Evolutionary conservation across 78 protist genomes (phyloP).

Genomic region (Cavenderia fasciculata): DNA sequence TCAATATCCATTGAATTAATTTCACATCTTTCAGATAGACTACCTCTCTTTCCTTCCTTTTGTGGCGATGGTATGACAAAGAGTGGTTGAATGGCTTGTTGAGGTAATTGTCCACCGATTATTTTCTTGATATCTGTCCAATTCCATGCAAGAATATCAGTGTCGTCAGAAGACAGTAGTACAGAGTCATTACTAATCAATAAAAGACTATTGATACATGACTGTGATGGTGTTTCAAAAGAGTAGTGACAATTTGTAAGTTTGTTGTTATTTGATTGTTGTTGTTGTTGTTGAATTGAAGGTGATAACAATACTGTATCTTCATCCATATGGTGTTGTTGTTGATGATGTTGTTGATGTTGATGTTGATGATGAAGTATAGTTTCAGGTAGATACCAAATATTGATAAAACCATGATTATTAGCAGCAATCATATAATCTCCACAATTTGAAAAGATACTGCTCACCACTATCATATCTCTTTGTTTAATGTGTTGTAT

Average conservation of each 20-base stretch:
- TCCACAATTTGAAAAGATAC: slow-evolving; percentile 42
- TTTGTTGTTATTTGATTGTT: not conserved
- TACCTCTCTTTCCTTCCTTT: slow-evolving; percentile 22
- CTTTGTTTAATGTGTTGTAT: slow-evolving; percentile 17
- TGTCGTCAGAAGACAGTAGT: slow-evolving; percentile 42
- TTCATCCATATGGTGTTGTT: not conserved
- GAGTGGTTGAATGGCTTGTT: not conserved
- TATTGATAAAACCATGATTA: slow-evolving; percentile 36
- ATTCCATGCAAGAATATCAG: slow-evolving; percentile 29
- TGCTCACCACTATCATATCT: slow-evolving; percentile 11
- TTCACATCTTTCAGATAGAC: slow-evolving; percentile 39
- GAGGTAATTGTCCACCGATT: not conserved
- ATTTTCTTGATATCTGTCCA: slow-evolving; percentile 4
- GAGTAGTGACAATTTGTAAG: not conserved
- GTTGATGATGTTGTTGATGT: not conserved
- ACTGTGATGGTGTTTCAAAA: not conserved
- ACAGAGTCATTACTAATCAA: slow-evolving; percentile 13
- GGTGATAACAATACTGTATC: no score
- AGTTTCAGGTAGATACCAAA: slow-evolving; percentile 32
- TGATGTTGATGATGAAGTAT: not conserved
- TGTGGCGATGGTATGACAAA: slow-evolving; percentile 33
- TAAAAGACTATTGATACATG: slow-evolving; percentile 34
- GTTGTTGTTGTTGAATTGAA: slow-evolving; percentile 22
- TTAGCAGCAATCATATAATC: slow-evolving; percentile 40
- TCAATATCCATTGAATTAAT: slow-evolving; percentile 37